phyloP scores from a whole-genome alignment of 2,329 filamentous ascomycete genomes.

The Talaromyces islandicus region DNA sequence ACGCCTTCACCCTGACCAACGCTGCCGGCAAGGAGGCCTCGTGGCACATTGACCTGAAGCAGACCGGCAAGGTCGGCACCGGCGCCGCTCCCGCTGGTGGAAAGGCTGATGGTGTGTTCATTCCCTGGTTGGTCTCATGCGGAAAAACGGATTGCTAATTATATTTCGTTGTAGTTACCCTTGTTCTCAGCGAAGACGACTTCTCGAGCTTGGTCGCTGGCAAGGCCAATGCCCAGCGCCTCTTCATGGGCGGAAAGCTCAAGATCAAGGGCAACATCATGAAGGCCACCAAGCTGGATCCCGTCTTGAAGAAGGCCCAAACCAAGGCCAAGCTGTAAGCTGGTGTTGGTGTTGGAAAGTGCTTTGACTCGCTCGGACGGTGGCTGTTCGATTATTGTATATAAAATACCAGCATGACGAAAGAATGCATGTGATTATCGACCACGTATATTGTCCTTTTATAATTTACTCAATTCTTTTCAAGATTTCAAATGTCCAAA shows the following conservation, averaged over 20 bases:
- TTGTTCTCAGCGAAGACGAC: slow-evolving; percentile 76
- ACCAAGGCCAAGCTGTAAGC: slow-evolving; percentile 73
- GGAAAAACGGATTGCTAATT: not conserved
- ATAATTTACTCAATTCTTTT: not conserved
- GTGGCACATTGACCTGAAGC: slow-evolving; percentile 96
- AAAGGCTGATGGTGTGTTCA: slow-evolving; percentile 70
- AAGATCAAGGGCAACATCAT: slow-evolving; percentile 98
- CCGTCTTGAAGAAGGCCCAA: slow-evolving; percentile 83
- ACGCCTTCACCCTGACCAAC: slow-evolving; percentile 92
- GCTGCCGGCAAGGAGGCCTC: slow-evolving; percentile 67
- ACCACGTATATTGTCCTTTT: not conserved
- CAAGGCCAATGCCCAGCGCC: slow-evolving; percentile 86
- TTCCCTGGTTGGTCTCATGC: not conserved
- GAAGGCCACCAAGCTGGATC: slow-evolving; percentile 95
- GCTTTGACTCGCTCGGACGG: not conserved
- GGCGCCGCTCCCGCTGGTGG: slow-evolving; percentile 62
- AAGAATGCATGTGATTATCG: not conserved
- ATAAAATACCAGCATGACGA: slow-evolving; percentile 3
- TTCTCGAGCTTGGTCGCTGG: slow-evolving; percentile 77
- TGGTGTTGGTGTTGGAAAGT: not conserved
- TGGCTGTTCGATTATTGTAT: slow-evolving; percentile 1
- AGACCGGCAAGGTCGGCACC: slow-evolving; percentile 74
- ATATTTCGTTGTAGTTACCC: slow-evolving; percentile 58
- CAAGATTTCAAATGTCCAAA: not conserved
- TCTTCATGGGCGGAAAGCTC: slow-evolving; percentile 98